Base-by-base conservation (phyloP, 2,329 filamentous ascomycete genomes). In the Erysiphe pulchra region DNA sequence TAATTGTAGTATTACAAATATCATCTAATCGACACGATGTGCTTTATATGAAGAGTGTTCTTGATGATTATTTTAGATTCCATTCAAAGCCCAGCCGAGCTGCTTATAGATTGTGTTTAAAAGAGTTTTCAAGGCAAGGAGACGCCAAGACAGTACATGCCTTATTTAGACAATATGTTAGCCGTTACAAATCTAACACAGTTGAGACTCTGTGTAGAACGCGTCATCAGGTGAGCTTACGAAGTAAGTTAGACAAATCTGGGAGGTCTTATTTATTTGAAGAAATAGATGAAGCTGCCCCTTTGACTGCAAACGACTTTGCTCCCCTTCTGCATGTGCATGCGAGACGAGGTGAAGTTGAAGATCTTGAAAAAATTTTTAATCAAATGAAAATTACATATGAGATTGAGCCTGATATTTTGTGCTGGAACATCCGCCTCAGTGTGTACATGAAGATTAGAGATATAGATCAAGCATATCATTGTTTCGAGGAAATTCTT, bases 401-500 rank as follows among this genome's bases (percentile, higher is more conserved):
- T 53, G 60, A 63, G 1, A 53, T 79, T 14, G 51, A 63, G 38
- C 77, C 77, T 7, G 71, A 74, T 50, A 58, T 68, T 1, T 57
- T 65, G 33, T 73, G 70, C 50, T 92, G 80, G 77, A 92, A 92
- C 55, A 75, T 77, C 18, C 60, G 93, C 28, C 65, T 95, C 41
- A 73, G 77, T 54, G 77, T 79, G 2, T 71, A 85, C 59, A 67
- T 69, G 16, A 74, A 73, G 52, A 69, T 70, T 0, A 67, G 73
- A 42, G 74, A 90, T 55, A 69, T 81, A 39, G 65, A 73, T n/a
- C 71, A 72, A 6, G 78, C 77, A 12, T 62, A 82, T 47, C 57
- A 64, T 7, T 67, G 69, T 43, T 85, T 92, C 53, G 66, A 75
- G 16, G 61, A 68, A 10, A 67, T 90, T 57, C 48, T 70, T 3